Evolutionary conservation across 2,329 filamentous ascomycete species (phyloP).

Genomic region (Atkinsonella texensis): DNA sequence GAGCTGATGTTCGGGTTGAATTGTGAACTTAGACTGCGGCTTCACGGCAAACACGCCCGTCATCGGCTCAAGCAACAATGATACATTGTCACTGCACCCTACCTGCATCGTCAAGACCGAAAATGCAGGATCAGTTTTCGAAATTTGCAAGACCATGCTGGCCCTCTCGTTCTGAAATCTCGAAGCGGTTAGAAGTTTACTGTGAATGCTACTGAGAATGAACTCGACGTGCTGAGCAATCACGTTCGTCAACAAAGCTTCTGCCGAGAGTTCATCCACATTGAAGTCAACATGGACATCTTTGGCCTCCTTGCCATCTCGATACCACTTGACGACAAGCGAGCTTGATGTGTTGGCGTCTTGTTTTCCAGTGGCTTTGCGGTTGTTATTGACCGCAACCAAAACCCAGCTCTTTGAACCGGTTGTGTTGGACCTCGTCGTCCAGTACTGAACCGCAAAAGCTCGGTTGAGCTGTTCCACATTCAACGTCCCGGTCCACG

Average conservation of each 20-base stretch:
- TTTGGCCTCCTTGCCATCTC: conserved; percentile 63
- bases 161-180: conserved; percentile 51
- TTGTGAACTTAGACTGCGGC: conserved; percentile 46
- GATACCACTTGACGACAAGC: conserved; percentile 68
- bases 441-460: conserved; percentile 87
- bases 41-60: conserved; percentile 65
- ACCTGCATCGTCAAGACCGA: conserved; percentile 60
- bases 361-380: conserved; percentile 26
- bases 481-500: conserved; percentile 68
- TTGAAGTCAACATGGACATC: conserved; percentile 58
- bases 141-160: conserved; percentile 44
- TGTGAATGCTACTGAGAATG: conserved; percentile 55
- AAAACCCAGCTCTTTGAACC: conserved; percentile 83
- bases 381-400: conserved; percentile 64
- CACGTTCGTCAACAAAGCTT: conserved; percentile 59
- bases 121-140: conserved; percentile 49
- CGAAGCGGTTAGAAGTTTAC: conserved; percentile 44
- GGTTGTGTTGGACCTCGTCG: conserved; percentile 35
- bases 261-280: conserved; percentile 55
- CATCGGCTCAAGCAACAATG: conserved; percentile 60
- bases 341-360: conserved; percentile 37
- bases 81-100: conserved; percentile 46
- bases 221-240: conserved; percentile 64
- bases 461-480: conserved; percentile 72
- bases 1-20: conserved; percentile 50